Evolutionary conservation across 192 early-diverging fungal genomes (phyloP).

Genomic region (Coemansia sp.): DNA sequence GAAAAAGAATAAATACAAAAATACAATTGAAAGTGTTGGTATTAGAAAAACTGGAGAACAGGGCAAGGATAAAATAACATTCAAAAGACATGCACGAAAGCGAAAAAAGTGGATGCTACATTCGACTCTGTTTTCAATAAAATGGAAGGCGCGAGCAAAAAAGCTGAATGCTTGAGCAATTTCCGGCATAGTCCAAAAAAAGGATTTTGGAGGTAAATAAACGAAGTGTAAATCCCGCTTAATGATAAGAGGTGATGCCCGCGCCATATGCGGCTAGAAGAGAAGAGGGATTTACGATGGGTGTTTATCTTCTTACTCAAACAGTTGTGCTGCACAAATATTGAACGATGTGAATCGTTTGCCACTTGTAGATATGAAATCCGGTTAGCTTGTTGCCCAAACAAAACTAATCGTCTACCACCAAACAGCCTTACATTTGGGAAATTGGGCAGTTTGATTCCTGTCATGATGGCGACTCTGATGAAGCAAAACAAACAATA

Average conservation of each 20-base stretch:
- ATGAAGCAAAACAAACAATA: not conserved
- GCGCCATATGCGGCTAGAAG: not conserved
- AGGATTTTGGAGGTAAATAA: not conserved
- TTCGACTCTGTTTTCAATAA: not conserved
- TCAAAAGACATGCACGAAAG: not conserved
- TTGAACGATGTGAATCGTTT: not conserved
- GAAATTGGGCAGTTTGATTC: not conserved
- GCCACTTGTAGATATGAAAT: not conserved
- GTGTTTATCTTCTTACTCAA: not conserved
- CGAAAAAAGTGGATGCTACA: not conserved
- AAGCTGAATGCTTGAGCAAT: not conserved
- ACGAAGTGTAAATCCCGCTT: not conserved
- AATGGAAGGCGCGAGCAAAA: not conserved
- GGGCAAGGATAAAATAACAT: not conserved
- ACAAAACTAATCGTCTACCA: not conserved
- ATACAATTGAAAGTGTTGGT: not conserved
- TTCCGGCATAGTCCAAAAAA: not conserved
- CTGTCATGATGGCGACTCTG: too few species aligned
- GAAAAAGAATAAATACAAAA: not conserved
- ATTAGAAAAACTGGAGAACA: not conserved
- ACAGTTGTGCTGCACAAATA: slow-evolving; percentile 2
- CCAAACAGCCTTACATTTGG: not conserved
- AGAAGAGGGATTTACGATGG: not conserved
- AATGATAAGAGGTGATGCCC: not conserved
- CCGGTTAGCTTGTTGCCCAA: not conserved